Evolutionary conservation across 441 rosid genomes (phyloP).

Genomic region (Arabidopsis lyrata): DNA sequence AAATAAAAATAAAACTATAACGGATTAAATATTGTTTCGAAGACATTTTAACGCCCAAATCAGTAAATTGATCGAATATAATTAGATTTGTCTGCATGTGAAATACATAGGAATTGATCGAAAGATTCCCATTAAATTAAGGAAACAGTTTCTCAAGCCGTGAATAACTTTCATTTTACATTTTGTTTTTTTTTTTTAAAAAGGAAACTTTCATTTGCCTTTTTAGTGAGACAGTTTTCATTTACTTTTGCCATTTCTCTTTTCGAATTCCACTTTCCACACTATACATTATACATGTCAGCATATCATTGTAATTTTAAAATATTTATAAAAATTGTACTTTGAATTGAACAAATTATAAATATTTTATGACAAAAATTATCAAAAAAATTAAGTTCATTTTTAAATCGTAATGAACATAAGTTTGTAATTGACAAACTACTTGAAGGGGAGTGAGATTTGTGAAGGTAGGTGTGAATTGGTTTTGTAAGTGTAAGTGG

Average conservation of each 20-base stretch:
- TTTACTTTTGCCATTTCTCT: slow-evolving; percentile 12
- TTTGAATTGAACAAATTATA: not conserved
- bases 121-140: not conserved
- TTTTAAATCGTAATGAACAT: not conserved
- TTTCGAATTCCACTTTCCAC: not conserved
- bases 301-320: not conserved
- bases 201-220: no score
- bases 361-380: not conserved
- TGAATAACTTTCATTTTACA: not conserved
- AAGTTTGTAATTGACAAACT: not conserved
- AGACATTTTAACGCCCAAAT: not conserved
- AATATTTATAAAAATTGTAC: not conserved
- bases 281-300: not conserved
- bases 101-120: not conserved
- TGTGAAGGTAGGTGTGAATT: slow-evolving; percentile 24
- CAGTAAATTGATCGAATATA: not conserved
- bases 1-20: no score
- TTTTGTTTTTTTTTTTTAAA: no score
- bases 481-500: slow-evolving; percentile 23
- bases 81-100: no score
- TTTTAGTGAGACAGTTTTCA: not conserved
- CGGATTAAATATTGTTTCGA: no score
- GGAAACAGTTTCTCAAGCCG: not conserved
- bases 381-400: not conserved
- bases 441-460: slow-evolving; percentile 1